phyloP scores from a whole-genome alignment of 2,329 filamentous ascomycete species.

The Neofusicoccum sp. region DNA sequence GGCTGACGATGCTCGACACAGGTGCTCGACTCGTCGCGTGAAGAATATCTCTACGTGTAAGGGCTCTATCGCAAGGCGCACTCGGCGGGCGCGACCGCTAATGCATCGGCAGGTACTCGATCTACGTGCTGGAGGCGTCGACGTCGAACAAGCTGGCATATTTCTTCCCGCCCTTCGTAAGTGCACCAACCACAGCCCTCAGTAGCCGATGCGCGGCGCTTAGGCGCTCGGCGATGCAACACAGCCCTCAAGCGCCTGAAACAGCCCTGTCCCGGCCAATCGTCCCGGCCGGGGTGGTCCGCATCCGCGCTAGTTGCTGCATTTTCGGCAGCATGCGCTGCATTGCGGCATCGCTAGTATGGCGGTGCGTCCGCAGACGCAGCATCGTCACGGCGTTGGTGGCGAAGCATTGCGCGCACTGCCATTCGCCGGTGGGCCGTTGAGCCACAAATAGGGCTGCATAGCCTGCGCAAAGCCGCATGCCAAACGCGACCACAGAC shows the following conservation, averaged over 20 bases:
- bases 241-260: background rate
- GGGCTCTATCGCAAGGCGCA: slow-evolving; percentile 36
- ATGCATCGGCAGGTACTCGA: slow-evolving; percentile 54
- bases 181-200: slow-evolving; percentile 23
- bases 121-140: slow-evolving; percentile 54
- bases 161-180: slow-evolving; percentile 48
- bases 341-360: slow-evolving; percentile 5
- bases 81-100: slow-evolving; percentile 54
- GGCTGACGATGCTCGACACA: slow-evolving; percentile 34
- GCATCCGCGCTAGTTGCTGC: background rate
- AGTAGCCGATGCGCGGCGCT: slow-evolving; percentile 10
- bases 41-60: slow-evolving; percentile 79
- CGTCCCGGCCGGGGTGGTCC: background rate
- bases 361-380: slow-evolving; percentile 4
- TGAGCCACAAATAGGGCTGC: slow-evolving; percentile 19
- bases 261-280: background rate
- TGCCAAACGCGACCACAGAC: background rate
- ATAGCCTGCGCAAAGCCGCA: slow-evolving; percentile 13
- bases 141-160: slow-evolving; percentile 50
- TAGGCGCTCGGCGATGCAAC: slow-evolving; percentile 7
- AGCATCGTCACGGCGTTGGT: slow-evolving; percentile 1
- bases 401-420: slow-evolving; percentile 18
- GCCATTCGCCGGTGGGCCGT: slow-evolving; percentile 11
- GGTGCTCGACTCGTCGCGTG: slow-evolving; percentile 62
- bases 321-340: background rate